Evolutionary conservation across 768 basidiomycete species (phyloP), one percentile per base, ranked within the genome.

Genomic region (Xerocomellus chrysenteron): DNA sequence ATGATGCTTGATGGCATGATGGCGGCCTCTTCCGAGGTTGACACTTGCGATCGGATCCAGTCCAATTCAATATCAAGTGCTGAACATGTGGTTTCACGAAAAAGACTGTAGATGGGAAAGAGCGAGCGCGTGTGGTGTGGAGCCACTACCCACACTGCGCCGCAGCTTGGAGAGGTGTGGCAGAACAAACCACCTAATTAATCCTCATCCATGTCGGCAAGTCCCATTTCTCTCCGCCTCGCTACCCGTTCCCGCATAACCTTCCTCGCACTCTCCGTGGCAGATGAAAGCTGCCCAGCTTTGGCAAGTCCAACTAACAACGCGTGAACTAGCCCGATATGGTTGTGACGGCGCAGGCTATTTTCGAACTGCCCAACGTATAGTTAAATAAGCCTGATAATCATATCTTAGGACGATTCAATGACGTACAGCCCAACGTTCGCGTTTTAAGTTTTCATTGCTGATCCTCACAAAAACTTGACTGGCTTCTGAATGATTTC

Each of bases 261-360:
- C 56, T 69, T 73, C 62, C 75, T 75, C 30, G 82, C 80, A 19
- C 67, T 70, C 28, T 75, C 75, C 26, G 80, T 77, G 1, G 81
- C 85, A 3, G 76, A 68, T 21, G 81, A 76, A 32, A 94, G 74
- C 57, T 77, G 80, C 4, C 85, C 88, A 8, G 80, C 80, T 67
- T 87, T 88, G 11, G 90, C 92, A 21, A 95, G 77, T 12, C 83
- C 85, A 19, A 82, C 70, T n/a, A 91, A 73, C 33, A 94, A 74
- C 0, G 83, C 85, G 67, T 93, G 87, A 6, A 86, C 84, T 21
- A 94, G 76, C 35, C 94, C 90, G 46, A 94, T 80, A 69, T 94
- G 89, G 63, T 95, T 96, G 66, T 95, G 93, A 63, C 86, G 79
- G 40, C 93, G 84, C 39, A 94, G 77, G 59, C 88, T 86, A 74